Base-by-base conservation (phyloP, 176 grass and related monocot genomes). In the Hordeum marinum region DNA sequence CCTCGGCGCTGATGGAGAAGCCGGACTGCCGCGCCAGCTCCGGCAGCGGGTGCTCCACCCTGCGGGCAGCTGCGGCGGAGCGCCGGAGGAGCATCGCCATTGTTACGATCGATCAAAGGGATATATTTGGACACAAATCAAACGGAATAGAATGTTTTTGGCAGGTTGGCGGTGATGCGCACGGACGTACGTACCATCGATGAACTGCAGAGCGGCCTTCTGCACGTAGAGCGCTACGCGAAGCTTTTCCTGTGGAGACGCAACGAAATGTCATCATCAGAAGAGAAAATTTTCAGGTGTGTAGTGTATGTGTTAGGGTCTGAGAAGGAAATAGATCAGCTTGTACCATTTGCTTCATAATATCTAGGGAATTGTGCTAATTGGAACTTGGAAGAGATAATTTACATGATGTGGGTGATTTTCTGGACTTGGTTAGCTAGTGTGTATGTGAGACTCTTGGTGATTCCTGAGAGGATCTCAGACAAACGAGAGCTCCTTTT, bases 151-250 rank as follows among this genome's bases (percentile, higher is more conserved):
- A 72, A 45, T 17, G 72, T 3, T 45, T 67, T 17, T 73, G 58
- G 39, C 12, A 84, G 15, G 57, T 23, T 45, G 24, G 12, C 48
- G 48, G 48, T 52, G 15, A 18, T 18, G 5, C 48, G 7, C 5
- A 7, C 34, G 34, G 14, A 52, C 48, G 5, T 0, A 79, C 9
- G 26, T 86, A 92, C 96, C 96, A 61, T 98, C 93, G 89, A 95
- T 95, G 82, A 98, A 98, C 77, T 90, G 84, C 27, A 98, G 81
- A 32, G 96, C 96, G n/a, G 96, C 96, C 60, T 90, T 93, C 82
- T 98, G 93, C 11, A 94, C 92, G 77, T 87, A 90, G 20, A 98
- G 87, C 10, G 96, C 96, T 45, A 98, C 87, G 58, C 96, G 90
- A 81, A 98, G 91, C 83, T 93, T 98, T 54, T 98, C 95, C 95